phyloP scores from a whole-genome alignment of 2,329 filamentous ascomycete genomes.

The Zasmidium cellare region DNA sequence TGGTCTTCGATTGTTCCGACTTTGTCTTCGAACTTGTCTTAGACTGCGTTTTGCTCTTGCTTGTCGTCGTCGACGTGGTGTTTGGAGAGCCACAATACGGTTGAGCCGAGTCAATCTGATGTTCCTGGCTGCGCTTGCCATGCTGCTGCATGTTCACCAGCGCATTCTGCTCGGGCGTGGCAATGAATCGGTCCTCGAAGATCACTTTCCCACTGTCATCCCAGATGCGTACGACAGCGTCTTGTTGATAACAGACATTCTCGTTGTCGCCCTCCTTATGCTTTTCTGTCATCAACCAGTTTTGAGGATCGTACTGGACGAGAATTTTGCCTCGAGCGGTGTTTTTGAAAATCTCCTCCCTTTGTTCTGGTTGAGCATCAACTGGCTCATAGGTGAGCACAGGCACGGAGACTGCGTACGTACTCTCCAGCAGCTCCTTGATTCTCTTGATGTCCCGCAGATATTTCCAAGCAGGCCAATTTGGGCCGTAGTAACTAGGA shows the following conservation, averaged over 20 bases:
- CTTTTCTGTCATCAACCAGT: slow-evolving; percentile 1
- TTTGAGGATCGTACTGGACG: slow-evolving; percentile 10
- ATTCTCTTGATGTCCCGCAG: slow-evolving; percentile 3
- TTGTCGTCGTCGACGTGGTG: neutral
- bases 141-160: neutral
- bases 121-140: neutral
- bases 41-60: too few species aligned
- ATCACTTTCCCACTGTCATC: slow-evolving; percentile 1
- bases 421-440: neutral
- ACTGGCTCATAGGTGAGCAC: slow-evolving; percentile 2
- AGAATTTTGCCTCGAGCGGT: slow-evolving; percentile 11
- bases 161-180: slow-evolving; percentile 10
- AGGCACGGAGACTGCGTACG: neutral
- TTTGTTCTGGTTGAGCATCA: neutral
- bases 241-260: slow-evolving; percentile 5
- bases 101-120: neutral
- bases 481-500: neutral
- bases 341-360: neutral
- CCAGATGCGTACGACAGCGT: slow-evolving; percentile 6
- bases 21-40: too few species aligned
- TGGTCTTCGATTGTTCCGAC: too few species aligned
- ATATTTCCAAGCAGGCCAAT: slow-evolving; percentile 2
- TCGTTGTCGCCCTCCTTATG: neutral
- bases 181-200: slow-evolving; percentile 8
- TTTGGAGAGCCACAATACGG: neutral